Base-by-base conservation (phyloP, 2,329 filamentous ascomycete species). In the Beauveria bassiana region DNA sequence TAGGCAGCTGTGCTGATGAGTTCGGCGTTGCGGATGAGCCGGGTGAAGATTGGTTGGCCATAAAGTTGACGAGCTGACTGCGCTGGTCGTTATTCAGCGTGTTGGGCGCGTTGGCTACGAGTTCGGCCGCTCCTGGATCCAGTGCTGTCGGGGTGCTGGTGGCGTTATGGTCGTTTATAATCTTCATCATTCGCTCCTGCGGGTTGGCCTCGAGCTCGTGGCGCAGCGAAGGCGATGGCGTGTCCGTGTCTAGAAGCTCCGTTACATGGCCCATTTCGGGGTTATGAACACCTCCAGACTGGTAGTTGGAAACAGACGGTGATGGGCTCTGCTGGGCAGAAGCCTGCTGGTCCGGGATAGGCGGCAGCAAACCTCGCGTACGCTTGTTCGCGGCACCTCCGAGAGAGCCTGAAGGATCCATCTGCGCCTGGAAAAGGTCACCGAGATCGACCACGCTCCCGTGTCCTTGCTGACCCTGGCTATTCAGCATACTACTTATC, bases 401-500 rank as follows among this genome's bases (percentile, higher is more conserved):
- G 57, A 76, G 73, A 18, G 76, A 66, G 18, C 70, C 67, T 5
- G 72, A 61, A 22, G 73, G 68, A 43, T 77, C 73, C 51, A 77
- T 67, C 62, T 80, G 79, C 31, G 78, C 74, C 56, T 81, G 79
- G 49, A 83, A 75, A 64, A 84, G 81, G 61, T 87, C 85, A 52
- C 82, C 82, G 16, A 87, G 74, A 63, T 87, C 84, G 40, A 87
- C 82, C 8, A 88, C 81, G 61, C 76, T 85, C 28, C 83, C 83
- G 62, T 81, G 79, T 5, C 77, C 78, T 63, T 75, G 73, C 61
- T 77, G 76, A 43, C 73, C 79, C 68, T 82, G 79, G 42, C 74
- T 78, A 40, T 88, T 85, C 62, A 95, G 87, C 62, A 90, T 84
- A 66, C 86, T 88, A 5, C 87, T 86, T 70, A 98, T 90, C 70